A percentile compares a stretch with the other conserved stretches of the same genome.
phyloP scores from a whole-genome alignment of 2,329 filamentous ascomycete species.

The Talaromyces rugulosus region DNA sequence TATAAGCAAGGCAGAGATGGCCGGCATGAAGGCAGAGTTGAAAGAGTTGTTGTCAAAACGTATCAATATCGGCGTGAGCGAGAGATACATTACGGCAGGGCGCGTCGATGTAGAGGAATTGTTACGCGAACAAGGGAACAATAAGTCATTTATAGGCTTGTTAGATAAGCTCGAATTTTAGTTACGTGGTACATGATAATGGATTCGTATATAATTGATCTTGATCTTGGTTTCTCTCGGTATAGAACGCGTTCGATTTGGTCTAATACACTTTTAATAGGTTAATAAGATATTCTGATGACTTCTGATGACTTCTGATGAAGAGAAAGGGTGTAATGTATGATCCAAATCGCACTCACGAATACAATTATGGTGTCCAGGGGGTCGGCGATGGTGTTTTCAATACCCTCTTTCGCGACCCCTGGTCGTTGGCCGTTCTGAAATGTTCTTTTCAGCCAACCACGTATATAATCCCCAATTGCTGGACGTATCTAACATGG shows the following conservation, averaged over 20 bases:
- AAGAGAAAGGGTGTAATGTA: background rate
- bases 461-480: background rate
- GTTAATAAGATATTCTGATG: background rate
- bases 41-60: conserved; percentile 65
- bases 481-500: background rate
- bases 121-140: conserved; percentile 59
- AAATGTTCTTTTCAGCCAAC: background rate
- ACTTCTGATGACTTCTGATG: background rate
- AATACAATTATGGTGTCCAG: background rate
- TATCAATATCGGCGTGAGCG: conserved; percentile 83
- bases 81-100: conserved; percentile 78
- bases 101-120: conserved; percentile 75
- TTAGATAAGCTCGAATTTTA: conserved; percentile 45
- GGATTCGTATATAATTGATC: background rate
- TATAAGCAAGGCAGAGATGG: conserved; percentile 70
- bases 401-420: background rate
- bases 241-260: background rate
- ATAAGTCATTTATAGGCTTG: conserved; percentile 62
- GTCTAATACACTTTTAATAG: background rate
- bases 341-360: background rate
- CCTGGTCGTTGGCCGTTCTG: background rate
- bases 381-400: background rate
- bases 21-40: conserved; percentile 65
- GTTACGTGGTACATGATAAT: background rate
- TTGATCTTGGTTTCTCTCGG: background rate